Conservation (phyloP, 768 basidiomycete genomes). For the Russula sp. region DNA sequence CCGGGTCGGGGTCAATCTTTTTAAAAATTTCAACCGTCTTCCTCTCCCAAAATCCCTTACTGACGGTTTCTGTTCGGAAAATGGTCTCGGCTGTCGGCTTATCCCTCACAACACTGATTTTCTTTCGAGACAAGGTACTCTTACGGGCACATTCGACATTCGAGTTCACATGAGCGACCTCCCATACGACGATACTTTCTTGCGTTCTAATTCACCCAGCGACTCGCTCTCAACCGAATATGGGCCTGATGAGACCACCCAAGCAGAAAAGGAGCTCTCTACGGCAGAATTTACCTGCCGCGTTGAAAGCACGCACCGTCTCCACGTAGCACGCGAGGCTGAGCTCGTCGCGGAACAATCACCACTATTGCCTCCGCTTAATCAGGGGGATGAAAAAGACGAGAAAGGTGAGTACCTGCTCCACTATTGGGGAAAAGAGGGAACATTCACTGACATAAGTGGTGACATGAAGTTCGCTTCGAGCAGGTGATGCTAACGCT, state of each 20-base stretch:
- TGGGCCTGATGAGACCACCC: neutral
- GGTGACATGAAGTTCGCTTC: constrained; percentile 4
- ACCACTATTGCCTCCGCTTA: constrained; percentile 1
- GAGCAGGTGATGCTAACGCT: constrained; percentile 14
- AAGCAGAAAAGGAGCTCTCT: constrained; percentile 2
- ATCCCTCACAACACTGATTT: too few species aligned
- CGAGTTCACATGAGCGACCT: constrained; percentile 8
- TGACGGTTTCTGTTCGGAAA: neutral
- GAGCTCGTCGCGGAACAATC: constrained; percentile 13
- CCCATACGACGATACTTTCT: constrained; percentile 6
- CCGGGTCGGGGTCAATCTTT: constrained; percentile 31
- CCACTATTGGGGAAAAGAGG: neutral
- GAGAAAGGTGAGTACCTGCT: constrained; percentile 1
- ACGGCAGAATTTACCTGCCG: neutral
- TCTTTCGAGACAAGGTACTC: neutral
- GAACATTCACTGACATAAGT: neutral
- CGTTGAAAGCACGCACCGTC: neutral
- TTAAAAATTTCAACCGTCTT: neutral
- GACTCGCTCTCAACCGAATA: constrained; percentile 4
- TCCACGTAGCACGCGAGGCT: constrained; percentile 4
- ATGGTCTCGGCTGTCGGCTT: neutral
- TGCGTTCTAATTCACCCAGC: constrained; percentile 6
- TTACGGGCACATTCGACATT: neutral
- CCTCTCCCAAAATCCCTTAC: neutral
- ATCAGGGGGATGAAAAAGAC: constrained; percentile 4